Evolutionary conservation across 2,329 filamentous ascomycete species (phyloP).

Genomic region (Calcarisporium arbuscula): DNA sequence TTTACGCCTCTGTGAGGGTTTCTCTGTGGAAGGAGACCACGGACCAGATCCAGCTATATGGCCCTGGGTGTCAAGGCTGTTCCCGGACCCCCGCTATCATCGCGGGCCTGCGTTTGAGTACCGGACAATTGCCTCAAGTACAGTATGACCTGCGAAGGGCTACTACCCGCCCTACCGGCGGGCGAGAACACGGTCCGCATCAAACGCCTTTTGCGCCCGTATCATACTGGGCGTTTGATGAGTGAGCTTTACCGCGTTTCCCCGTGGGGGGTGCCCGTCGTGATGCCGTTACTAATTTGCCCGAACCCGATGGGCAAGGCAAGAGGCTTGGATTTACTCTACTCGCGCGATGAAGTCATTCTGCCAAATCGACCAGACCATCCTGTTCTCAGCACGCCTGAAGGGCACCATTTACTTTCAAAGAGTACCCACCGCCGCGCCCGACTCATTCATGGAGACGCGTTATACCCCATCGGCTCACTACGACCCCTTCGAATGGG

Average conservation of each 20-base stretch:
- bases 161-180: slow-evolving; percentile 35
- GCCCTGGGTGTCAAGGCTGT: no score
- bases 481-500: slow-evolving; percentile 47
- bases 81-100: no score
- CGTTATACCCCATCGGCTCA: slow-evolving; percentile 54
- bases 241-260: slow-evolving; percentile 22
- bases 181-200: slow-evolving; percentile 27
- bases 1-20: no score
- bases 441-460: slow-evolving; percentile 55
- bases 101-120: slow-evolving; percentile 32
- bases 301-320: no score
- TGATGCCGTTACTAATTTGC: no score
- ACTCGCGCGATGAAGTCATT: slow-evolving; percentile 37
- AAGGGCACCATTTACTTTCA: slow-evolving; percentile 59
- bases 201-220: slow-evolving; percentile 34
- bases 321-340: no score
- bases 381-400: slow-evolving; percentile 50
- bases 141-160: slow-evolving; percentile 39
- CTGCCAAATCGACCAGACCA: slow-evolving; percentile 52
- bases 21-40: no score
- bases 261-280: no score
- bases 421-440: slow-evolving; percentile 44
- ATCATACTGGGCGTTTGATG: slow-evolving; percentile 39
- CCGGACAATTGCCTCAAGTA: slow-evolving; percentile 36
- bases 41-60: no score